Base-by-base conservation (phyloP, 2,329 filamentous ascomycete genomes). In the Alternaria sp. region DNA sequence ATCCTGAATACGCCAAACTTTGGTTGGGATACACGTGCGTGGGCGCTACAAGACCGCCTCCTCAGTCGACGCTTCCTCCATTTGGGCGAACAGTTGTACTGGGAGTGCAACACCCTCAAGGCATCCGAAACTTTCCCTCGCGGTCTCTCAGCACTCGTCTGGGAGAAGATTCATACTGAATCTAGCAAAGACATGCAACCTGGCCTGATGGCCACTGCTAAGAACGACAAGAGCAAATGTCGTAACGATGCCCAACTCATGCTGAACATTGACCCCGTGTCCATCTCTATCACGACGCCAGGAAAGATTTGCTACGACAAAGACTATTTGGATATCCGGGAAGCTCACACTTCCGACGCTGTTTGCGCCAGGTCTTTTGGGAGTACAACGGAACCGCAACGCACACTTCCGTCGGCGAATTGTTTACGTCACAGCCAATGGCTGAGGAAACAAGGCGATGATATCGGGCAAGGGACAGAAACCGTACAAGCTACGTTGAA, bases 81-180 rank as follows among this genome's bases (percentile, higher is more conserved):
- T 32, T 60, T 77, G 11, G 70, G 74, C 36, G 68, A 71, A 54
- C 76, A 79, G 51, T 64, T 78, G 61, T 76, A 78, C 64, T 79
- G 77, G 77, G 75, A 79, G 46, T 79, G 77, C 58, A 75, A 74
- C 61, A 62, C 67, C 9, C 74, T 78, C 56, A 79, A 78, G 58
- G 76, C 76, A 7, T 76, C 72, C 4, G 73, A 77, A 48, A 78
- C 74, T 5, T 78, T 78, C 64, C 76, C 76, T 5, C 68, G 60
- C 10, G 76, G 76, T 1, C 62, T 78, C 5, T 68, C 75, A 10
- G 63, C 75, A 4, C 73, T 79, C 9, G 53, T 79, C 4, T 79
- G 76, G 76, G 76, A 79, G 59, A 78, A 77, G 63, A 70, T 72
- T 10, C 76, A 78, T 56, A 74, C 58, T 65, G 51, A 68, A 62